Evolutionary conservation across 345 rosid species (phyloP).

Genomic region (Eucalyptus tenuipes): DNA sequence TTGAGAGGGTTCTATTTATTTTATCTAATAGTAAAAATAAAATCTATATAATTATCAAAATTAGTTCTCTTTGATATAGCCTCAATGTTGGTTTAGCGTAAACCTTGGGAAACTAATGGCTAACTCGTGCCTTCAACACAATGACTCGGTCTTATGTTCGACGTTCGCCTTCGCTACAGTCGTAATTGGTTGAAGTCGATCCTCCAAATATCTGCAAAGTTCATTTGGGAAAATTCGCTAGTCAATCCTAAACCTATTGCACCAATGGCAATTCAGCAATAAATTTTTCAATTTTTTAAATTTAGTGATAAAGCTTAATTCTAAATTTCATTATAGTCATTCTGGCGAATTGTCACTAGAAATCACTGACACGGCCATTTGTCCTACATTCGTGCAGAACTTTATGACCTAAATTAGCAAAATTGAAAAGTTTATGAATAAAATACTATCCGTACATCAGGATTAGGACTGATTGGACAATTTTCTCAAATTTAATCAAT

Average conservation of each 20-base stretch:
- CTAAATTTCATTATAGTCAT: neutral
- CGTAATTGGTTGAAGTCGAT: neutral
- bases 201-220: neutral
- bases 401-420: neutral
- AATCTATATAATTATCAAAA: neutral
- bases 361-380: rapidly evolving
- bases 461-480: neutral
- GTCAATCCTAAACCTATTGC: neutral
- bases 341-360: rapidly evolving
- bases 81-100: neutral
- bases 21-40: neutral
- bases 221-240: neutral
- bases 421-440: too few species aligned
- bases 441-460: neutral
- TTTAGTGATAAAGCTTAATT: neutral
- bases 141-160: neutral
- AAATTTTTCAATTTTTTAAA: neutral
- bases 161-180: neutral
- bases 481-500: too few species aligned
- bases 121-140: too few species aligned
- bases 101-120: too few species aligned
- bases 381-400: neutral
- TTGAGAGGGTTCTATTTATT: neutral
- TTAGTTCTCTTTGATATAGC: neutral
- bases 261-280: neutral